These are phyloP conservation scores for Entoloma clypeatum DNA, from an alignment of 1,284 basidiomycete genomes.

Conservation along the genomic window DNA sequence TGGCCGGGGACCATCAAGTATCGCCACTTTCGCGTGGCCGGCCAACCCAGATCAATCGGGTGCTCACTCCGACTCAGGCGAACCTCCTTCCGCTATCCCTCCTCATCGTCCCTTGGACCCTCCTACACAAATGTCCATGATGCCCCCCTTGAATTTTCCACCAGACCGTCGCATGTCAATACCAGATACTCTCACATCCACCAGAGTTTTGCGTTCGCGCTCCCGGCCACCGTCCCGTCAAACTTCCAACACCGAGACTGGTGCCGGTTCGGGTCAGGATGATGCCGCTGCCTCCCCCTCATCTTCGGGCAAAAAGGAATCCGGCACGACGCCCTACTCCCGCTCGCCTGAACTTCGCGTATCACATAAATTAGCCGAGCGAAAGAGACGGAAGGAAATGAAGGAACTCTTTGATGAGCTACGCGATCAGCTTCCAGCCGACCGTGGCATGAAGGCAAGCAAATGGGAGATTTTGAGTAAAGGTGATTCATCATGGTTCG, in stretches of 20 bases:
- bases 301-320: conserved; percentile 38
- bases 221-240: conserved; percentile 72
- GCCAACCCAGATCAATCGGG: conserved; percentile 43
- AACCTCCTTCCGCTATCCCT: conserved; percentile 35
- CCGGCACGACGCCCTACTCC: conserved; percentile 78
- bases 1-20: conserved; percentile 56
- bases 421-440: conserved; percentile 84
- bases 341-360: conserved; percentile 90
- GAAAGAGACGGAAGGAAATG: conserved; percentile 96
- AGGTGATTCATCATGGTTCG: conserved; percentile 46
- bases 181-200: conserved; percentile 49
- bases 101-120: conserved; percentile 41
- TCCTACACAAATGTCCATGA: conserved; percentile 36
- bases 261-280: conserved; percentile 35
- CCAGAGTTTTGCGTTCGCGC: conserved; percentile 56
- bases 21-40: conserved; percentile 71
- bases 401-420: conserved; percentile 95
- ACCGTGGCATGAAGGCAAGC: conserved; percentile 90
- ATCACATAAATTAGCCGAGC: conserved; percentile 91
- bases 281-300: conserved; percentile 35
- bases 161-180: conserved; percentile 73
- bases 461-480: conserved; percentile 97
- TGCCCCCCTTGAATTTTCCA: conserved; percentile 54
- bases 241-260: conserved; percentile 39
- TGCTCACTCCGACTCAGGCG: conserved; percentile 38